Conservation (phyloP, 371 early-diverging fungal species). For the Mortierella sp. region DNA sequence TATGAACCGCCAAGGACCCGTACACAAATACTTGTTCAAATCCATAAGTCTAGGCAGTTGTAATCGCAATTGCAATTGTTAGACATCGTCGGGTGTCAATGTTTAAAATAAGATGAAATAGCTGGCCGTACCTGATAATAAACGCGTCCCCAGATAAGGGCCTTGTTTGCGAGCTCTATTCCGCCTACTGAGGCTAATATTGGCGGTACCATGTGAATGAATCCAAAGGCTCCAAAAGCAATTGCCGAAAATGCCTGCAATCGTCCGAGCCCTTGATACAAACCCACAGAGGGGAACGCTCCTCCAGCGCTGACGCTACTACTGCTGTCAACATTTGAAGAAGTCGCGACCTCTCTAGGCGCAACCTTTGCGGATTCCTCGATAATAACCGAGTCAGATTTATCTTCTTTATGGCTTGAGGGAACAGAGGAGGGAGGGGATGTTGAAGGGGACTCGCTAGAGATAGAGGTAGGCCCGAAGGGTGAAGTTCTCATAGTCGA, state of each 20-base stretch:
- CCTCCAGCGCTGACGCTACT: neutral
- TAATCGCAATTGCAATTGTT: neutral
- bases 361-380: neutral
- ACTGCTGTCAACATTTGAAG: neutral
- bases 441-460: neutral
- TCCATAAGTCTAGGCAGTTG: constrained; percentile 20
- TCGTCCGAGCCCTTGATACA: constrained; percentile 45
- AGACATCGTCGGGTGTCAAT: neutral
- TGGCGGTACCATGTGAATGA: constrained; percentile 42
- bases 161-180: constrained; percentile 39
- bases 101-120: neutral
- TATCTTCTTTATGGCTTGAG: neutral
- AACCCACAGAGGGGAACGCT: constrained; percentile 28
- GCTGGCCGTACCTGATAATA: constrained; percentile 47
- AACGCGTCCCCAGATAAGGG: constrained; percentile 53
- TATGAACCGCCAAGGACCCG: constrained; percentile 33
- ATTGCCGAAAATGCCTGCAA: constrained; percentile 31
- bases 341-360: neutral
- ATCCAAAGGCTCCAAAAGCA: constrained; percentile 32
- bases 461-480: neutral
- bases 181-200: constrained; percentile 41
- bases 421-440: neutral
- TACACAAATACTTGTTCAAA: constrained; percentile 42
- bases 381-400: neutral
- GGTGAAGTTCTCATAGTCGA: constrained; percentile 21